Conservation (phyloP, 805 yeast genomes). For the Candida loeiensis region DNA sequence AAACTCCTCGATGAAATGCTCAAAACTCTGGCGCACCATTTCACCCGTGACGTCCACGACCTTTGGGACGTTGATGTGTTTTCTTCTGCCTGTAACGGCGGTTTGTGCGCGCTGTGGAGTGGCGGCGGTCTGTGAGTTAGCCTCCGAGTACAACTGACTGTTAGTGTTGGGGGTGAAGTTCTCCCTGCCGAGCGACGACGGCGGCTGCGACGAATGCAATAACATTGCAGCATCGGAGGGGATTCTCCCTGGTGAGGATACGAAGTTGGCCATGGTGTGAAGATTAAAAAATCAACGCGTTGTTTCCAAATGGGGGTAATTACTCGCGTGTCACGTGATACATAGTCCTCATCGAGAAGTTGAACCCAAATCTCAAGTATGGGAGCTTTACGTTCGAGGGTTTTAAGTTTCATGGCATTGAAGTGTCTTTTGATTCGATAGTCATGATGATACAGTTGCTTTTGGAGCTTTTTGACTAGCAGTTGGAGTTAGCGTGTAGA, state of each 20-base stretch:
- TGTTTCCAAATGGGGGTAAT: slow-evolving; percentile 4
- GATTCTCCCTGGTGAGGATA: slow-evolving; percentile 41
- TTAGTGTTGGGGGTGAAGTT: slow-evolving; percentile 29
- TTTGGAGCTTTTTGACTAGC: too few relatives aligned
- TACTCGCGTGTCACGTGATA: slow-evolving; percentile 4
- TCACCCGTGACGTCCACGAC: slow-evolving; percentile 92
- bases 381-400: too few relatives aligned
- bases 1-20: slow-evolving; percentile 71
- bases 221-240: slow-evolving; percentile 44
- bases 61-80: slow-evolving; percentile 69
- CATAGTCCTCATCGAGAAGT: too few relatives aligned
- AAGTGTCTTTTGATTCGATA: too few relatives aligned
- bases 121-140: slow-evolving; percentile 16
- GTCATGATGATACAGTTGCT: too few relatives aligned
- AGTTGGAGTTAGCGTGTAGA: too few relatives aligned
- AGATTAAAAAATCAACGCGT: slow-evolving; percentile 7
- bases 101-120: slow-evolving; percentile 12
- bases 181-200: slow-evolving; percentile 40
- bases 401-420: too few relatives aligned
- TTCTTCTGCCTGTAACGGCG: slow-evolving; percentile 43
- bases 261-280: slow-evolving; percentile 36
- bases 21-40: slow-evolving; percentile 88
- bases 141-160: slow-evolving; percentile 26
- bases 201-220: slow-evolving; percentile 39
- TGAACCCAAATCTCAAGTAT: too few relatives aligned